Conservation (phyloP, 1,139 yeast species). For the Blastobotrys apis region DNA sequence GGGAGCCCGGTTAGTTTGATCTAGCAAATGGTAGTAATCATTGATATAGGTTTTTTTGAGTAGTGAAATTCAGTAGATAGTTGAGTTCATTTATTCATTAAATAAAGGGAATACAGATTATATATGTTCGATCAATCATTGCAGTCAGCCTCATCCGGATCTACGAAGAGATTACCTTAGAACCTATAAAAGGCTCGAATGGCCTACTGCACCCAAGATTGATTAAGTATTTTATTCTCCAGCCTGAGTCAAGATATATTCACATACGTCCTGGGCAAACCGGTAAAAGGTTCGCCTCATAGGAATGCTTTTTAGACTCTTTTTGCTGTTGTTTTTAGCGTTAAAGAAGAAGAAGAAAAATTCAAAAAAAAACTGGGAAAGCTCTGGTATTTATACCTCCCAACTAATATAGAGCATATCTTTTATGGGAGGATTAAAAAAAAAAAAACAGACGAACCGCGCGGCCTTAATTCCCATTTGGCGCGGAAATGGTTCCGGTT, state of each 20-base stretch:
- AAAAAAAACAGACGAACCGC: too few species aligned
- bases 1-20: too few species aligned
- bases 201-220: slow-evolving; percentile 43
- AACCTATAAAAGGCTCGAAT: slow-evolving; percentile 24
- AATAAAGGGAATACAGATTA: too few species aligned
- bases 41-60: too few species aligned
- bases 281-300: slow-evolving; percentile 37
- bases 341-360: slow-evolving; percentile 25
- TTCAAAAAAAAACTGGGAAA: slow-evolving; percentile 1
- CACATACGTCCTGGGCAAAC: slow-evolving; percentile 39
- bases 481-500: too few species aligned
- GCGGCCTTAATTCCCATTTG: too few species aligned
- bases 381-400: slow-evolving; percentile 7
- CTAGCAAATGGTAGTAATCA: too few species aligned
- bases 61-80: too few species aligned
- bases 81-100: too few species aligned
- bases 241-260: slow-evolving; percentile 29
- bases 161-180: slow-evolving; percentile 41
- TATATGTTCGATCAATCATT: slow-evolving; percentile 37
- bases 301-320: slow-evolving; percentile 34
- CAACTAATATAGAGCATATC: background rate
- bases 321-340: slow-evolving; percentile 35
- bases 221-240: slow-evolving; percentile 31
- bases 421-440: too few species aligned
- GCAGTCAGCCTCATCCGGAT: slow-evolving; percentile 41